These are phyloP conservation scores for Alternaria arbusti DNA, from an alignment of 2,329 filamentous ascomycete species.

Conservation along the genomic window DNA sequence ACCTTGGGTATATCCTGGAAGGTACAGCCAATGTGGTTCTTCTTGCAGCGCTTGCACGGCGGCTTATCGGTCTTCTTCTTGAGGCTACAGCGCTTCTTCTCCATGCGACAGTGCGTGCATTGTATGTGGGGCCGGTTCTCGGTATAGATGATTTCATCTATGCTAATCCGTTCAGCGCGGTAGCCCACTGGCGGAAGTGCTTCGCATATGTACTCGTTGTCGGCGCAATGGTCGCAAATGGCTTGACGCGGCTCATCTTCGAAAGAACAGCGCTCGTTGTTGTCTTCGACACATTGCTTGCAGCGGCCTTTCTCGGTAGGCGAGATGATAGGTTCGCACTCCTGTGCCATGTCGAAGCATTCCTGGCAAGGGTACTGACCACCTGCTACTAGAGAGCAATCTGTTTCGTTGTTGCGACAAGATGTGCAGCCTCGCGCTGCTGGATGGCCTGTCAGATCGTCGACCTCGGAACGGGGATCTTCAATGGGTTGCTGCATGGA, in stretches of 20 bases:
- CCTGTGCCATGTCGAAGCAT: constrained; percentile 23
- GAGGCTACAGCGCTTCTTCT: constrained; percentile 40
- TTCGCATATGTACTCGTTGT: constrained; percentile 19
- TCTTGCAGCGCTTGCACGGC: constrained; percentile 43
- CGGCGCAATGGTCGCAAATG: constrained; percentile 29
- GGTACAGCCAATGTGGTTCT: constrained; percentile 33
- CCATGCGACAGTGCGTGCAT: constrained; percentile 39
- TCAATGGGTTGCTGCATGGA: constrained; percentile 22
- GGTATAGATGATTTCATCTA: constrained; percentile 29
- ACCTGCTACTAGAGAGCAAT: constrained; percentile 38
- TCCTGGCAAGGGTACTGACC: constrained; percentile 33
- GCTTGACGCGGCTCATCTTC: constrained; percentile 19
- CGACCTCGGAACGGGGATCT: constrained; percentile 27
- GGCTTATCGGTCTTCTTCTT: constrained; percentile 35
- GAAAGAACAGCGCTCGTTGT: constrained; percentile 28
- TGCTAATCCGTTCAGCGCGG: constrained; percentile 20
- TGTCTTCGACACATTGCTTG: constrained; percentile 30
- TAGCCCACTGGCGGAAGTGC: constrained; percentile 23
- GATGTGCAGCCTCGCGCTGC: constrained; percentile 42
- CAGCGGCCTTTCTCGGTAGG: constrained; percentile 42
- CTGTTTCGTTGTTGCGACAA: constrained; percentile 33
- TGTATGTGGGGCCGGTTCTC: constrained; percentile 18
- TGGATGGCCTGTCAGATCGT: constrained; percentile 45
- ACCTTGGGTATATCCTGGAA: constrained; percentile 32
- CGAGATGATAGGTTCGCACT: constrained; percentile 43